Percentiles rank a stretch among this genome's conserved stretches.
Evolutionary conservation across 805 yeast species (phyloP).

Genomic region (Scheffersomyces coipomensis): DNA sequence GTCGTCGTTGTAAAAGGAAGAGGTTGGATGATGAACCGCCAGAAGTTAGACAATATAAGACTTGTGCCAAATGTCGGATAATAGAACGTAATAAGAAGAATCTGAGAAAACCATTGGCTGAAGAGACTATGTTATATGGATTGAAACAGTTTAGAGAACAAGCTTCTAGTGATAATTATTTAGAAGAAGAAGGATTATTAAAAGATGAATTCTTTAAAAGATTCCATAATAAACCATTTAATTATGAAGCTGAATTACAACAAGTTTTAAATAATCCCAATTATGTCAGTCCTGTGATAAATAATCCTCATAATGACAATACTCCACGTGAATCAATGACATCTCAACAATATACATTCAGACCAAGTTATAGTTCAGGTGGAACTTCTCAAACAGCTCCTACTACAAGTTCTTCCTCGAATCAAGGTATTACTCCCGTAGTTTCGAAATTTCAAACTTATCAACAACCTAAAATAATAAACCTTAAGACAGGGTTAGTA

Average conservation of each 20-base stretch:
- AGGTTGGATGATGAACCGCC: constrained; percentile 56
- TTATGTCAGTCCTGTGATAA: constrained; percentile 10
- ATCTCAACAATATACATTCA: constrained; percentile 5
- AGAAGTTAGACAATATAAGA: constrained; percentile 54
- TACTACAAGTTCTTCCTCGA: constrained; percentile 1
- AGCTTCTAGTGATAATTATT: constrained; percentile 27
- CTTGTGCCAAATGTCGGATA: constrained; percentile 58
- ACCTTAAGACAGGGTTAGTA: no score
- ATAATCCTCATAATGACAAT: constrained; percentile 1
- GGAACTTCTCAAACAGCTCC: background rate
- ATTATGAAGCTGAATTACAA: constrained; percentile 10
- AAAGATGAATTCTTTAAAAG: constrained; percentile 12
- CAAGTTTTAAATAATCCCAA: constrained; percentile 10
- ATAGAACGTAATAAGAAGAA: constrained; percentile 49
- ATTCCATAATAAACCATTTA: constrained; percentile 13
- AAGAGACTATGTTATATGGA: constrained; percentile 45
- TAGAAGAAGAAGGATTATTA: constrained; percentile 27
- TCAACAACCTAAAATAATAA: background rate
- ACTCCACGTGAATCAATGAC: background rate
- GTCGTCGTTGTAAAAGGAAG: constrained; percentile 59
- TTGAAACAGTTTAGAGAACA: constrained; percentile 44
- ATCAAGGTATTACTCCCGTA: background rate
- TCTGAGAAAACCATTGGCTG: constrained; percentile 44
- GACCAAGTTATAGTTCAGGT: background rate
- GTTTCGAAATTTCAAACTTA: background rate